phyloP scores from a whole-genome alignment of 768 basidiomycete genomes.

The Amanita pallidorosea region DNA sequence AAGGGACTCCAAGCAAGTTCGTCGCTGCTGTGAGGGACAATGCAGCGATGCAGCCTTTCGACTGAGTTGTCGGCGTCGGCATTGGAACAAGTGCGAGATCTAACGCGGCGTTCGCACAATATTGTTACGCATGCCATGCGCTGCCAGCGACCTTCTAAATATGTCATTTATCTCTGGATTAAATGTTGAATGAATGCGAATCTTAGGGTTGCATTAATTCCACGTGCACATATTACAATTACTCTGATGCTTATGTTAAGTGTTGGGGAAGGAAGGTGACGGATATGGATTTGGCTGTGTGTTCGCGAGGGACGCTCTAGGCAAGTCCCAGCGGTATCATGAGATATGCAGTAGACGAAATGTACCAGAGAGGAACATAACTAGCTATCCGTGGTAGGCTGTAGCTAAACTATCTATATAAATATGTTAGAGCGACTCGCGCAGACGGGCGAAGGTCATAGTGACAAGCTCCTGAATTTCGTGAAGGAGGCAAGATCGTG shows the following conservation, averaged over 20 bases:
- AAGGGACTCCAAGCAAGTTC: conserved; percentile 33
- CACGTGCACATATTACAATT: not conserved
- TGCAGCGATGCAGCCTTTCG: conserved; percentile 28
- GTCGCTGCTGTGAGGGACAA: conserved; percentile 35
- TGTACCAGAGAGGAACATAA: no score
- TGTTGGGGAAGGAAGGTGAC: not conserved
- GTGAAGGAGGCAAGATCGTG: no score
- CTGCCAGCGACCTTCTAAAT: not conserved
- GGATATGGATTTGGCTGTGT: not conserved
- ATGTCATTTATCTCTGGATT: not conserved
- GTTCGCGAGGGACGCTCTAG: not conserved
- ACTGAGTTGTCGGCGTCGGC: conserved; percentile 10
- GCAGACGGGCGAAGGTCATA: no score
- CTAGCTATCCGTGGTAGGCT: no score
- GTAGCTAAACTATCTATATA: no score
- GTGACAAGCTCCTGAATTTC: no score
- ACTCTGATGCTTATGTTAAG: not conserved
- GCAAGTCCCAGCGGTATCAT: no score
- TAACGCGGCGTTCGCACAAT: not conserved
- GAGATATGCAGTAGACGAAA: not conserved
- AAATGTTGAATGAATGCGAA: conserved; percentile 1
- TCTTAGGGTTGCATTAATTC: not conserved
- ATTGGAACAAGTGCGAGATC: not conserved
- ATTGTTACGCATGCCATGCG: not conserved
- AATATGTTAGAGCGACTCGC: no score